Base-by-base conservation (phyloP, 1,284 basidiomycete species). In the Cryptococcus sp. region DNA sequence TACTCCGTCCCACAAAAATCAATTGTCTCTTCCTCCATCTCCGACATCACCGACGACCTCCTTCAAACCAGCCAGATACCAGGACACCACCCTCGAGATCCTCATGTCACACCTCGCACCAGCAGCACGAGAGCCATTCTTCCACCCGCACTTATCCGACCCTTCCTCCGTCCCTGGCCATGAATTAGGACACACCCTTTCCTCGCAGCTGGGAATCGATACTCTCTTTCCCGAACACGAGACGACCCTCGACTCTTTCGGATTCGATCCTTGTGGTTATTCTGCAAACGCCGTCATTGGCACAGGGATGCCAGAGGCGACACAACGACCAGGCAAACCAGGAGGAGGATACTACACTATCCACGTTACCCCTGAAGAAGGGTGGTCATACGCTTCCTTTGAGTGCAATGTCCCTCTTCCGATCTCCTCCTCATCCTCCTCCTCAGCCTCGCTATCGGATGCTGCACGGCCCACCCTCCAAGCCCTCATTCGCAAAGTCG, bases 301-400 rank as follows among this genome's bases (percentile, higher is more conserved):
- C 16, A 65, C 69, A 5, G 77, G 88, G 3, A 59, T 70, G 82
- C 64, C 65, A 39, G 56, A 58, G 5, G 58, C 63, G 5, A 61
- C 64, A 4, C 46, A 56, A 5, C 52, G 54, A 1, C 63, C 62
- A n/a, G 62, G 62, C 15, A 55, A 62, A 25, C 61, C 63, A 3
- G 84, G 85, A 22, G 93, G 94, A 73, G 91, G 93, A 34, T 99
- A 99, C 80, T 98, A 93, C 78, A 99, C 93, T 8, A 95, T 99
- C 61, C 96, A 99, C 77, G 96, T 99, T 53, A 99, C 96, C 0
- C 96, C 96, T 37, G 96, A 99, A 78, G 87, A 89, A 66, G 94
- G 91, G 57, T 97, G 91, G 87, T 95, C 92, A 49, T 99, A 96
- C 77, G 96, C 96, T 50, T 91, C 89, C 67, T 99, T 99, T 80